Conservation (phyloP, 345 rosid species). For the Orychophragmus violaceus region DNA sequence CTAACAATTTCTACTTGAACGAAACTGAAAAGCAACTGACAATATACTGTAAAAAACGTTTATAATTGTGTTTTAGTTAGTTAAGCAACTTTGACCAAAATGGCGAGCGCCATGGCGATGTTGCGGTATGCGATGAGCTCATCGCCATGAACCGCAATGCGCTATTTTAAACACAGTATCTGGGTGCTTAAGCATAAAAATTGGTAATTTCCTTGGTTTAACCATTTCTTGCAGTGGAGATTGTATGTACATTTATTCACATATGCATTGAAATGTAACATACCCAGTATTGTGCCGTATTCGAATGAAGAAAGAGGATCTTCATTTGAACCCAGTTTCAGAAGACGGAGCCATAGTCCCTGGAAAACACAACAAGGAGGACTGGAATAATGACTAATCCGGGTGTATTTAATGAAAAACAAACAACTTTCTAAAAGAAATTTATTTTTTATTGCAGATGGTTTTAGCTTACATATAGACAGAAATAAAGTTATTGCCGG, state of each 20-base stretch:
- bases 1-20: too few relatives aligned
- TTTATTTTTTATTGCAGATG: neutral
- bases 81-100: too few relatives aligned
- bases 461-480: neutral
- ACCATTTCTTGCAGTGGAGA: neutral
- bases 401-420: neutral
- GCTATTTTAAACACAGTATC: too few relatives aligned
- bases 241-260: conserved; percentile 2
- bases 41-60: too few relatives aligned
- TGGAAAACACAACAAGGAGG: conserved; percentile 30
- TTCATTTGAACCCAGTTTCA: conserved; percentile 79
- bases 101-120: too few relatives aligned
- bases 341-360: conserved; percentile 97
- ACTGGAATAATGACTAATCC: neutral
- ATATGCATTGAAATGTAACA: conserved; percentile 21
- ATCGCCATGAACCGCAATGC: too few relatives aligned
- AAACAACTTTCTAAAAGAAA: neutral
- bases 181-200: conserved; percentile 2
- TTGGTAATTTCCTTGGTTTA: neutral
- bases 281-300: conserved; percentile 96
- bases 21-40: too few relatives aligned
- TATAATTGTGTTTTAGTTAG: too few relatives aligned
- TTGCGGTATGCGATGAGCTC: too few relatives aligned
- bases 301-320: conserved; percentile 99
- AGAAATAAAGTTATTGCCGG: neutral